phyloP scores from a whole-genome alignment of 2,329 filamentous ascomycete genomes.

The Trichoderma lentiforme region DNA sequence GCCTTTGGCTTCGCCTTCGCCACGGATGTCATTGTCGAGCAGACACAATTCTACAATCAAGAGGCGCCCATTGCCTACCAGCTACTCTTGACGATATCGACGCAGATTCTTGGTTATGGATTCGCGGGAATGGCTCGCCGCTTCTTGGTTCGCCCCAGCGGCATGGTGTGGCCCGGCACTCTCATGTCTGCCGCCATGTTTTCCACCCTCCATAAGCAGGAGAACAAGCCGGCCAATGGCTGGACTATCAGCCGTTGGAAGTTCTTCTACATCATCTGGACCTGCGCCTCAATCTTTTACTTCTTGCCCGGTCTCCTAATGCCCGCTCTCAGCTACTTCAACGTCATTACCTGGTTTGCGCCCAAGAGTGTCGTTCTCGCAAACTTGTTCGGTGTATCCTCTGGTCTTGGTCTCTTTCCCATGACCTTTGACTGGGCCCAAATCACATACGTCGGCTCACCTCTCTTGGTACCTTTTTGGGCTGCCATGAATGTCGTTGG shows the following conservation, averaged over 20 bases:
- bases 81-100: slow-evolving; percentile 77
- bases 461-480: slow-evolving; percentile 81
- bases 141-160: slow-evolving; percentile 78
- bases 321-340: slow-evolving; percentile 85
- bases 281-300: slow-evolving; percentile 73
- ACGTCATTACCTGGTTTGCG: slow-evolving; percentile 82
- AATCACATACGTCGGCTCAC: slow-evolving; percentile 83
- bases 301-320: slow-evolving; percentile 80
- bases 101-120: slow-evolving; percentile 81
- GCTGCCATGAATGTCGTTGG: slow-evolving; percentile 80
- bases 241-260: slow-evolving; percentile 81
- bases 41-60: slow-evolving; percentile 85
- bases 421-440: slow-evolving; percentile 91
- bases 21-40: slow-evolving; percentile 86
- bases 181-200: slow-evolving; percentile 90
- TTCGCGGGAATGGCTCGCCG: slow-evolving; percentile 79
- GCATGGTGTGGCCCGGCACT: slow-evolving; percentile 90
- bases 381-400: slow-evolving; percentile 83
- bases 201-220: slow-evolving; percentile 76
- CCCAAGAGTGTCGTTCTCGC: slow-evolving; percentile 82
- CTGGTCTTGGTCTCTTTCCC: slow-evolving; percentile 78
- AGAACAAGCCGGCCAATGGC: slow-evolving; percentile 76
- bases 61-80: slow-evolving; percentile 74
- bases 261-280: slow-evolving; percentile 76
- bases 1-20: slow-evolving; percentile 88